Conservation (phyloP, 2,329 filamentous ascomycete genomes). For the Simplicillium aogashimaense region DNA sequence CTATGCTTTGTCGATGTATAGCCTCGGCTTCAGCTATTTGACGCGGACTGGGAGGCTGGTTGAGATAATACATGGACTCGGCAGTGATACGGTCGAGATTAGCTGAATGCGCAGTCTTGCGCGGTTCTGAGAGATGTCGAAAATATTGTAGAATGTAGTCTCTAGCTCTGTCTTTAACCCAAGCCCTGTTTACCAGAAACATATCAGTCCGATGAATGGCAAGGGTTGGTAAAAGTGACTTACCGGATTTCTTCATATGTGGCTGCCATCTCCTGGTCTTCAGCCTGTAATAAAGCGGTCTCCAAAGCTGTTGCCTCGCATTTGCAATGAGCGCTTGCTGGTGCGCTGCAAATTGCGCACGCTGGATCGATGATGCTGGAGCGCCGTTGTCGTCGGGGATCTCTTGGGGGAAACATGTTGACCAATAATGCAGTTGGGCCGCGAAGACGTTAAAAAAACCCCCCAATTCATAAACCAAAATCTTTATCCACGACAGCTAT, state of each 20-base stretch:
- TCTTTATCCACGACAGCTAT: no score
- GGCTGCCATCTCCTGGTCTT: constrained; percentile 52
- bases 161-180: constrained; percentile 56
- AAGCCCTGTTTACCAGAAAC: constrained; percentile 31
- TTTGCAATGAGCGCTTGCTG: constrained; percentile 48
- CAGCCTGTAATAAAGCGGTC: constrained; percentile 51
- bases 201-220: not conserved
- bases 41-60: constrained; percentile 45
- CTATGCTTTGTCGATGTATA: constrained; percentile 61
- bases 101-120: constrained; percentile 44
- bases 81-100: constrained; percentile 46
- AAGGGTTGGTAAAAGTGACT: constrained; percentile 9
- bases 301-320: constrained; percentile 59
- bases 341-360: constrained; percentile 56
- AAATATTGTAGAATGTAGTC: constrained; percentile 61
- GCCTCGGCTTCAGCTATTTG: constrained; percentile 56
- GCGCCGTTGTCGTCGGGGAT: constrained; percentile 8
- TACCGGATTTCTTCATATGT: constrained; percentile 57
- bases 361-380: constrained; percentile 58
- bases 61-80: constrained; percentile 48
- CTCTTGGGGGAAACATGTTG: not conserved
- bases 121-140: constrained; percentile 47
- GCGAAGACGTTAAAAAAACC: no score
- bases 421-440: not conserved
- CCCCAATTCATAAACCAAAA: no score